A percentile compares a stretch with the other conserved stretches of the same genome.
These are phyloP conservation scores for Penicillium turbatum DNA, from an alignment of 495 filamentous ascomycete genomes.

Conservation along the genomic window DNA sequence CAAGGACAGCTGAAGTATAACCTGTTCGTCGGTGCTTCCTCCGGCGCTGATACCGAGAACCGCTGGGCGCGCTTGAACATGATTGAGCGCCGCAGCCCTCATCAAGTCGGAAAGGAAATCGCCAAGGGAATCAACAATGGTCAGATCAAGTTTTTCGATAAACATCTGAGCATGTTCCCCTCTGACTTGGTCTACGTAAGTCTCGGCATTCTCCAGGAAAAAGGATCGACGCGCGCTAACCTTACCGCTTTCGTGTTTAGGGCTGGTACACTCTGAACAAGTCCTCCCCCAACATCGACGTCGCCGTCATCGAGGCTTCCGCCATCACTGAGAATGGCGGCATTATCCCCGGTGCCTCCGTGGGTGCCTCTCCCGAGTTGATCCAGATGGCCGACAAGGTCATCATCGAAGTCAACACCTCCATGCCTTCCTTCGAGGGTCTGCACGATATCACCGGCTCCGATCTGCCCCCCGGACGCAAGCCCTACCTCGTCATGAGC, in stretches of 20 bases:
- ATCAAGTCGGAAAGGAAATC: slow-evolving; percentile 90
- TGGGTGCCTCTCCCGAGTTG: slow-evolving; percentile 81
- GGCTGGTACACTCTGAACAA: slow-evolving; percentile 80
- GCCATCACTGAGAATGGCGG: slow-evolving; percentile 91
- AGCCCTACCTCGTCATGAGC: slow-evolving; percentile 82
- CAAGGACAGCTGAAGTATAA: slow-evolving; percentile 81
- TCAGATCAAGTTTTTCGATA: slow-evolving; percentile 86
- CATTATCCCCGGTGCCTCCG: slow-evolving; percentile 83
- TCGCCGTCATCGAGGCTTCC: slow-evolving; percentile 80
- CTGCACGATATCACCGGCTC: slow-evolving; percentile 90
- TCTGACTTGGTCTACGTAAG: slow-evolving; percentile 77
- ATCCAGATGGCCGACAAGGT: slow-evolving; percentile 90
- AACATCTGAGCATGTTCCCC: slow-evolving; percentile 91
- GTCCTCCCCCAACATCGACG: slow-evolving; percentile 68
- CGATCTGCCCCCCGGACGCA: slow-evolving; percentile 72
- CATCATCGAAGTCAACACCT: slow-evolving; percentile 90
- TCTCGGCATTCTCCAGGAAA: slow-evolving; percentile 20
- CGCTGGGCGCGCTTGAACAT: slow-evolving; percentile 82
- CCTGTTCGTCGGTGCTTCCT: slow-evolving; percentile 84
- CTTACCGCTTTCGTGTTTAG: slow-evolving; percentile 26
- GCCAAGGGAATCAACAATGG: slow-evolving; percentile 87
- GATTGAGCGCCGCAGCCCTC: slow-evolving; percentile 80
- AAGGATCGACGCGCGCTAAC: slow-evolving; percentile 16
- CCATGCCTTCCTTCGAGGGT: slow-evolving; percentile 79
- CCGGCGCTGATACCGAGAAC: slow-evolving; percentile 87